phyloP scores from a whole-genome alignment of 495 filamentous ascomycete genomes.

The Viridothelium virens region DNA sequence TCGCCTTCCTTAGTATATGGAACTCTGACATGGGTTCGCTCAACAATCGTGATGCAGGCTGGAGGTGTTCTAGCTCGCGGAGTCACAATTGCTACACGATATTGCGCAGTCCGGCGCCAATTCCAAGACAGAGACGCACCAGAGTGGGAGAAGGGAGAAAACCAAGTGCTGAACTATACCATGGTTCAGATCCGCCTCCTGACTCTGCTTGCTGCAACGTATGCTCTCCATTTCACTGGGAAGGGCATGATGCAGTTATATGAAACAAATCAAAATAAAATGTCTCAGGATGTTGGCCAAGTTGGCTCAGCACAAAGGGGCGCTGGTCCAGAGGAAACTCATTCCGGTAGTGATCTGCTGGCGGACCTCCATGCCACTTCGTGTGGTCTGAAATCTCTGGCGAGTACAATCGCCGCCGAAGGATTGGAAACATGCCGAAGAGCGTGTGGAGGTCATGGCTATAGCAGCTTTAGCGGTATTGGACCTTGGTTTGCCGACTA shows the following conservation, averaged over 20 bases:
- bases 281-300: constrained; percentile 41
- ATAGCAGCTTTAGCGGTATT: constrained; percentile 60
- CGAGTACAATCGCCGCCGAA: constrained; percentile 58
- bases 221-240: constrained; percentile 67
- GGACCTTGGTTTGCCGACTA: constrained; percentile 61
- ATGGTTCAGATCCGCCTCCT: constrained; percentile 67
- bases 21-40: constrained; percentile 64
- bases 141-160: constrained; percentile 49
- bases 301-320: constrained; percentile 42
- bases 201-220: constrained; percentile 63
- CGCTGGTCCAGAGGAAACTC: constrained; percentile 58
- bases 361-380: constrained; percentile 68
- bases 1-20: constrained; percentile 61
- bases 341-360: constrained; percentile 55
- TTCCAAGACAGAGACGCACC: constrained; percentile 61
- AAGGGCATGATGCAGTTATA: constrained; percentile 61
- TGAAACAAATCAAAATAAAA: constrained; percentile 55
- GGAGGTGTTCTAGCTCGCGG: constrained; percentile 62
- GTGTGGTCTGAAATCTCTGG: constrained; percentile 63
- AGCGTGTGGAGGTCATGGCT: constrained; percentile 69
- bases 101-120: constrained; percentile 59
- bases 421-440: constrained; percentile 63
- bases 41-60: constrained; percentile 60
- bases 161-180: constrained; percentile 65
- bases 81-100: constrained; percentile 66